Base-by-base conservation (phyloP, 768 basidiomycete species). In the Leucocoprinus sp. region DNA sequence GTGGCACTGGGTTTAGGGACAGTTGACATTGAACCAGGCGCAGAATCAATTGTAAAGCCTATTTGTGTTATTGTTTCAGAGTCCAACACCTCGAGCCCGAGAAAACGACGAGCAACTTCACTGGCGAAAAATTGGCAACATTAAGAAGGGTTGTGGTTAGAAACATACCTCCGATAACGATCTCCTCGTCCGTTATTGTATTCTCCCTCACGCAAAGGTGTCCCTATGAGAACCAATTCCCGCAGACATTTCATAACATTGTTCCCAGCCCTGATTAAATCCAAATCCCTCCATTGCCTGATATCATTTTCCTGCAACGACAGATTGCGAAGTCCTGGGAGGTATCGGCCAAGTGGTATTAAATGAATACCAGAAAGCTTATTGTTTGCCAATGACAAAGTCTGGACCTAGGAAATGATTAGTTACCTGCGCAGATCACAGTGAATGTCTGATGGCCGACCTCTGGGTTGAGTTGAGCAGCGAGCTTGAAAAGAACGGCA, bases 401-500 rank as follows among this genome's bases (percentile, higher is more conserved):
- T 92, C 59, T 82, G 74, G 29, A 84, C 75, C 82, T 85, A 39
- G 23, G 9, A 37, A 27, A 46, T 46, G 22, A 59, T 47, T 45
- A 45, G 42, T 41, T 15, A 36, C 28, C 35, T 44, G 22, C 48
- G n/a, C 8, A 27, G 37, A 2, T 18, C 8, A 48, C 17, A 36
- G 37, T 33, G 31, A 34, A 38, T 24, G 52, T 45, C 12, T 33
- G 23, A 17, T 24, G 18, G 43, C 50, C 44, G 55, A 88, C 89
- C 45, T 78, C 73, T 28, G 92, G 91, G 52, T 77, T 79, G 43
- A 93, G 75, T 53, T 83, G 74, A 15, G 76, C 72, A 1, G 92
- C 89, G 8, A 93, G 69, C 62, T 93, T 93, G 71, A 93, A 93
- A 36, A 97, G 80, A 8, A 93, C 91, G 4, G 83, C 76, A 0